These are phyloP conservation scores for Penicillium vulpinum DNA, from an alignment of 2,329 filamentous ascomycete genomes.

Conservation along the genomic window DNA sequence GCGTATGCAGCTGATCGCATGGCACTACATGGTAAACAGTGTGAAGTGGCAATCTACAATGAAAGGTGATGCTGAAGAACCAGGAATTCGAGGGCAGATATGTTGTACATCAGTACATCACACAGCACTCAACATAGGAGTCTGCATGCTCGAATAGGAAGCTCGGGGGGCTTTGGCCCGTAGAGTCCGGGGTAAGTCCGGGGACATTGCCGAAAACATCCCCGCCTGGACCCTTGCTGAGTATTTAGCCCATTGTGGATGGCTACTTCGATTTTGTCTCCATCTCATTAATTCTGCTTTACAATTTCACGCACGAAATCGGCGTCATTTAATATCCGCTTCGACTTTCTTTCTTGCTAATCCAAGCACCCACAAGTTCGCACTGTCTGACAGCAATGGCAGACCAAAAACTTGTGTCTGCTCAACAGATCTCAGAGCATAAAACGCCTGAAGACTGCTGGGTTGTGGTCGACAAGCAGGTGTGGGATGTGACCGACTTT, in stretches of 20 bases:
- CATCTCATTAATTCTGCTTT: neutral
- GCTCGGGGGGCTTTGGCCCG: constrained; percentile 6
- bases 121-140: neutral
- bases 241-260: constrained; percentile 22
- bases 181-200: constrained; percentile 22
- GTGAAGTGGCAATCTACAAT: too few species aligned
- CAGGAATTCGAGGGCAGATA: neutral
- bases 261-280: neutral
- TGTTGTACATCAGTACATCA: neutral
- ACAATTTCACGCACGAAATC: neutral
- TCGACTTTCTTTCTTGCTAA: neutral
- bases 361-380: neutral
- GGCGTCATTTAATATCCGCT: neutral
- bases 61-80: neutral
- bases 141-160: neutral
- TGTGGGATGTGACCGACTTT: constrained; percentile 69
- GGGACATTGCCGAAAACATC: constrained; percentile 16
- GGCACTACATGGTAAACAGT: neutral
- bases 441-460: constrained; percentile 56
- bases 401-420: constrained; percentile 38
- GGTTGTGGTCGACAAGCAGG: constrained; percentile 67
- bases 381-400: constrained; percentile 23
- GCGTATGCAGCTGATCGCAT: neutral
- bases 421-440: constrained; percentile 51
- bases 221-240: constrained; percentile 12